Evolutionary conservation across 192 early-diverging fungal species (phyloP).

Genomic region (Coemansia sp.): DNA sequence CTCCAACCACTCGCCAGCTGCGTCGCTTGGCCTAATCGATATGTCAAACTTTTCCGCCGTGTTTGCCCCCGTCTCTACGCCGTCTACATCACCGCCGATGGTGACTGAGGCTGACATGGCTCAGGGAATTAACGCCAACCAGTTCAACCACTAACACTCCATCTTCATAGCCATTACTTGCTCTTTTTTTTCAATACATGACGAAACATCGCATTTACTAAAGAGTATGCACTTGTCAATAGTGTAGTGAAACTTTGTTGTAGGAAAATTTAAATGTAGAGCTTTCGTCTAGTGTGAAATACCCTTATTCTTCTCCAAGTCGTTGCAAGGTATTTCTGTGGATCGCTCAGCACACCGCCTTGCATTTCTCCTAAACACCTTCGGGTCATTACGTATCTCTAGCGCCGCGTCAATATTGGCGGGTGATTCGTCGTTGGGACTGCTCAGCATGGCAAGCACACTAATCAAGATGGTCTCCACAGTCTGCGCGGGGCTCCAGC

Average conservation of each 20-base stretch:
- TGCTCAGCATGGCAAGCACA: slow-evolving; percentile 90
- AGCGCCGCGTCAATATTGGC: slow-evolving; percentile 96
- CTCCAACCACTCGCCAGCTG: slow-evolving; percentile 6
- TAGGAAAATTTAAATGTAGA: background rate
- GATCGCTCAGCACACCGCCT: slow-evolving; percentile 62
- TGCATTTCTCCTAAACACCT: slow-evolving; percentile 76
- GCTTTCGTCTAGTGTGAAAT: background rate
- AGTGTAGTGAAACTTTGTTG: background rate
- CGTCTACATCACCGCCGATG: slow-evolving; percentile 4
- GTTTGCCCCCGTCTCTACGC: slow-evolving; percentile 20
- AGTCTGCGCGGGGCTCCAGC: slow-evolving; percentile 96
- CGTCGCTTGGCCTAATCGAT: slow-evolving; percentile 33
- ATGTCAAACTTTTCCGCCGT: slow-evolving; percentile 37
- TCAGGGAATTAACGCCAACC: background rate
- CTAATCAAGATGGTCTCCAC: slow-evolving; percentile 91
- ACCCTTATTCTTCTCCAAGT: background rate
- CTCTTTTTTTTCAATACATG: background rate
- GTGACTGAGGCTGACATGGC: background rate
- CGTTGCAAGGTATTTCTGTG: slow-evolving; percentile 20
- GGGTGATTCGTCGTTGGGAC: slow-evolving; percentile 93
- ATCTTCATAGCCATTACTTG: background rate
- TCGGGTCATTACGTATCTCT: slow-evolving; percentile 73
- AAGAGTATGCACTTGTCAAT: background rate
- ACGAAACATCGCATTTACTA: background rate
- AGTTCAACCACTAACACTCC: background rate